phyloP scores from a whole-genome alignment of 768 basidiomycete genomes.

The Boletus subparvulus region DNA sequence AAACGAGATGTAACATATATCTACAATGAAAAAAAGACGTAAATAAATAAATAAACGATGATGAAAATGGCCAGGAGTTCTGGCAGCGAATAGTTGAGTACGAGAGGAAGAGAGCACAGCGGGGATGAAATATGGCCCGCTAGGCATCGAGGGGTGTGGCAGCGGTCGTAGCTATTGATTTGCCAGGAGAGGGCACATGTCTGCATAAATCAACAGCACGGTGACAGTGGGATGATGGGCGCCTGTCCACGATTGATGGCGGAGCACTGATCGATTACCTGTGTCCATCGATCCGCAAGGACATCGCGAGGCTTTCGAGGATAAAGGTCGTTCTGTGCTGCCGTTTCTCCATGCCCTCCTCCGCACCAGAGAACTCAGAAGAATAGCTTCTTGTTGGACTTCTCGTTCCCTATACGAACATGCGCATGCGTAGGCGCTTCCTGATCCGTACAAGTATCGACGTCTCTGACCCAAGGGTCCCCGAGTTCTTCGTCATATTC shows the following conservation, averaged over 20 bases:
- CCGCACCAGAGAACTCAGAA: constrained; percentile 42
- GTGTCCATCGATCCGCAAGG: constrained; percentile 15
- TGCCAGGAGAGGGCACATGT: not conserved
- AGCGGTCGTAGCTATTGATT: not conserved
- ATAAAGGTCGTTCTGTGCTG: not conserved
- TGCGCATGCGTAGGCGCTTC: constrained; percentile 58
- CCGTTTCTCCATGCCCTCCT: not conserved
- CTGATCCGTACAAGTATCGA: constrained; percentile 65
- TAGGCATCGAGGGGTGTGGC: not conserved
- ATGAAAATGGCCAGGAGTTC: no score
- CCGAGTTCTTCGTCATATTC: constrained; percentile 72
- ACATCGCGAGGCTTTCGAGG: constrained; percentile 6
- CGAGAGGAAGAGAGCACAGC: no score
- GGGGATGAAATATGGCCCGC: not conserved
- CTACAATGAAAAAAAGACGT: constrained; percentile 2
- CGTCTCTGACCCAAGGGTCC: constrained; percentile 83
- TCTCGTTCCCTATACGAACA: constrained; percentile 78
- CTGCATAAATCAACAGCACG: not conserved
- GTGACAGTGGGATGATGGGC: not conserved
- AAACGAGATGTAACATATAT: constrained; percentile 7
- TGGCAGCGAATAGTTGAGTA: no score
- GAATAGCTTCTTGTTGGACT: constrained; percentile 68
- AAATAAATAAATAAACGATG: not conserved
- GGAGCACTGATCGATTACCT: constrained; percentile 14
- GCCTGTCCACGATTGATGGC: not conserved